phyloP scores from a whole-genome alignment of 306 rosid genomes.

The Mucuna pruriens region DNA sequence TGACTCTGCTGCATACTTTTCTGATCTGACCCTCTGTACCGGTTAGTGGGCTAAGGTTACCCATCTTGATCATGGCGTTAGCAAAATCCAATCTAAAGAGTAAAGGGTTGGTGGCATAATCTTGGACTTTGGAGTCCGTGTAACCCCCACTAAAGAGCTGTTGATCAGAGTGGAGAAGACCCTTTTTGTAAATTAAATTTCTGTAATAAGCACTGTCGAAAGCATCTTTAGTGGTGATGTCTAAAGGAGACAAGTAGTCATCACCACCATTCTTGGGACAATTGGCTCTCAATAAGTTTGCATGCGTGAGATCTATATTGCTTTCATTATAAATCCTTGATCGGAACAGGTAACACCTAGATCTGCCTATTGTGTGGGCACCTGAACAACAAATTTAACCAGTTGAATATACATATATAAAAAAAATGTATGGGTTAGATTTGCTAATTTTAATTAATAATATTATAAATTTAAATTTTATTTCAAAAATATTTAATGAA shows the following conservation, averaged over 20 bases:
- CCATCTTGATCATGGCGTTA: slow-evolving; percentile 55
- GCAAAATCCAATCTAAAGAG: slow-evolving; percentile 50
- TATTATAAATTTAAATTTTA: no score
- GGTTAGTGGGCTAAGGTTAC: slow-evolving; percentile 54
- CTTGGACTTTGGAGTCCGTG: slow-evolving; percentile 35
- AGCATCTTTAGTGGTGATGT: slow-evolving; percentile 16
- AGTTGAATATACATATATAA: no score
- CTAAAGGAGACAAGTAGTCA: slow-evolving; percentile 45
- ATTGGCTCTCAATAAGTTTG: slow-evolving; percentile 12
- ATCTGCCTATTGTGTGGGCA: slow-evolving; percentile 56
- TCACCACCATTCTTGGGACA: slow-evolving; percentile 54
- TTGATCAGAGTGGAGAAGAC: slow-evolving; percentile 58
- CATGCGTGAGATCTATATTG: slow-evolving; percentile 46
- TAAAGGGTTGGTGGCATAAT: slow-evolving; percentile 18
- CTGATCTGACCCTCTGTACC: slow-evolving; percentile 55
- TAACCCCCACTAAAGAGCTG: slow-evolving; percentile 49
- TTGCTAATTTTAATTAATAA: no score
- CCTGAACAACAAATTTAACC: slow-evolving; percentile 36
- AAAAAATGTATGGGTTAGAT: no score
- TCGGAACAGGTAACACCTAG: slow-evolving; percentile 45
- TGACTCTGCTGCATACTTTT: slow-evolving; percentile 41
- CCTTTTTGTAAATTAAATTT: slow-evolving; percentile 44
- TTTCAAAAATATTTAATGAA: no score
- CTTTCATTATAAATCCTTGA: slow-evolving; percentile 50
- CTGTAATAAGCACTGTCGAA: slow-evolving; percentile 54